Evolutionary conservation across 148 eudicot species (phyloP), one percentile per base, ranked within the genome.

Genomic region (Linanthus parryae): DNA sequence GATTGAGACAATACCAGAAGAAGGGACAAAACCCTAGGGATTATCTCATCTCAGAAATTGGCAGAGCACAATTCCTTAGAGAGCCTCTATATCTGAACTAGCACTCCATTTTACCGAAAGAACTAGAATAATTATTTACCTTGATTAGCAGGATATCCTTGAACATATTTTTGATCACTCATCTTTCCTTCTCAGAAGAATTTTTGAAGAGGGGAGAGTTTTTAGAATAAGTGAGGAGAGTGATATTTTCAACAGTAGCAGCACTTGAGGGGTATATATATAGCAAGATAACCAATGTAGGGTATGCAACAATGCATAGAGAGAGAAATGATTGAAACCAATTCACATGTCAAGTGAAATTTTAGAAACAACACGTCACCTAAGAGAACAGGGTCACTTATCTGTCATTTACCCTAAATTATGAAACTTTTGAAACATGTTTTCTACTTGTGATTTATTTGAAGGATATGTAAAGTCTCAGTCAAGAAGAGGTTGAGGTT

Each of bases 121-220:
- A 30, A 17, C 23, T 9, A 34, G 10, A 2, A 6, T 13, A 3
- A 12, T 6, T 8, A 28, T 18, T 36, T 52, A 61, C 65, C 65
- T 61, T 52, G 66, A 43, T n/a, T n/a, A n/a, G 65, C 57, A 57
- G 62, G 62, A 16, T 57, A 45, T 8, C 52, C 52, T 35, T 57
- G 46, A 45, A 36, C 58, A 44, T 52, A 61, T 27, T 61, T 61
- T 43, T 51, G 66, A 44, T 61, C 58, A 43, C 36, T 53, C 66
- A 61, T 61, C 23, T 44, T 21, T 52, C 39, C 21, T 10, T 12
- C n/a, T 10, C 35, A 54, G 27, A 40, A 48, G 44, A 15, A 36
- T 33, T 4, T 8, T 1, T 48, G 11, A 30, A 29, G 35, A 43
- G 15, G 33, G 3, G 23, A 43, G 15, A 3, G 17, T 27, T 37